These are phyloP conservation scores for Neofusicoccum sp. DNA, from an alignment of 2,329 filamentous ascomycete genomes.

Conservation along the genomic window DNA sequence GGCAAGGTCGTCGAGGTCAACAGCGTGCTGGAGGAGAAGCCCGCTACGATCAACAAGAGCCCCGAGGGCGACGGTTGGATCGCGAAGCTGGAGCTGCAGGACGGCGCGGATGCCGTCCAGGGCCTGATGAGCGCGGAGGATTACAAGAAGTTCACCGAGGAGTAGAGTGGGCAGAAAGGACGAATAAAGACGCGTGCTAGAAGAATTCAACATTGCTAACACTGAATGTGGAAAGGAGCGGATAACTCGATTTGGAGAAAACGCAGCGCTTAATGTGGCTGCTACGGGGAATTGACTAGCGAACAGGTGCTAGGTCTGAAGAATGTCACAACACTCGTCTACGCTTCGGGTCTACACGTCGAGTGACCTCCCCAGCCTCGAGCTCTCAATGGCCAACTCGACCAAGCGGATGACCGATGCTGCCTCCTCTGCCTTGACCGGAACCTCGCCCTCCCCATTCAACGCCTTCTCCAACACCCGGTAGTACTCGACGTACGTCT, in stretches of 20 bases:
- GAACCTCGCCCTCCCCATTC: slow-evolving; percentile 50
- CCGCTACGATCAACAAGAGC: slow-evolving; percentile 81
- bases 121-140: slow-evolving; percentile 66
- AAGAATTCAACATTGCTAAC: slow-evolving; percentile 10
- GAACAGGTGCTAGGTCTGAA: slow-evolving; percentile 2
- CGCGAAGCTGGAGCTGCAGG: slow-evolving; percentile 76
- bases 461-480: slow-evolving; percentile 52
- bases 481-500: slow-evolving; percentile 71
- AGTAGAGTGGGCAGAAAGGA: background rate
- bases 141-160: slow-evolving; percentile 59
- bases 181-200: background rate
- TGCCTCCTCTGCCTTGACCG: slow-evolving; percentile 54
- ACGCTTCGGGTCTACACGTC: slow-evolving; percentile 20
- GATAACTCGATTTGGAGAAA: background rate
- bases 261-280: background rate
- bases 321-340: background rate
- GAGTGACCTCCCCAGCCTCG: slow-evolving; percentile 50
- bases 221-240: background rate
- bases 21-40: slow-evolving; percentile 74
- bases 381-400: slow-evolving; percentile 56
- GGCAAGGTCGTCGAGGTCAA: slow-evolving; percentile 78
- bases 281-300: background rate
- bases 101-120: slow-evolving; percentile 63
- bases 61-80: slow-evolving; percentile 93
- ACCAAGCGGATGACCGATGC: slow-evolving; percentile 56